Base-by-base conservation (phyloP, 139 green algal species). In the Picochlorum costavermella region DNA sequence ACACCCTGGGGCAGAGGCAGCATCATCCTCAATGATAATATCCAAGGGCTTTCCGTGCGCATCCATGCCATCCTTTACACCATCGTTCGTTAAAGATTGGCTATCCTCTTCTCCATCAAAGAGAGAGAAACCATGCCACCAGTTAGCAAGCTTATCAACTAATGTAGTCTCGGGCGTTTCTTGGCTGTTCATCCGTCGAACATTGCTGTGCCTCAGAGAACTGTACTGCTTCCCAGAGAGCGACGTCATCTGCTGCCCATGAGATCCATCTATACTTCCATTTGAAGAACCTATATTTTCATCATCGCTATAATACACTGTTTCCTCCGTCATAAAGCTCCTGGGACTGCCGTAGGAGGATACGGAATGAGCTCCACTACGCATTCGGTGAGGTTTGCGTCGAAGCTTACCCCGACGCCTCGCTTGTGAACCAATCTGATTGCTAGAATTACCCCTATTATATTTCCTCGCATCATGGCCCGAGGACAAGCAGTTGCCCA, bases 1-100 rank as follows among this genome's bases (percentile, higher is more conserved):
- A 62, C 68, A 75, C 31, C 68, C 68, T 25, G 36, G 17, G 23
- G 33, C 13, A 44, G 13, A 16, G 5, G 28, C 28, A n/a, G 28
- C 17, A 1, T 46, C 46, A 53, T 53, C 46, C 46, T 53, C 46
- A 23, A 53, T 53, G 46, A 53, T 53, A 4, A 40, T 8, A 40
- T 40, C 33, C 33, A 40, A 40, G 33, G 33, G 33, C 3, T 8
- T 40, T 40, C 33, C 33, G 11, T 40, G 33, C 33, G 33, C 33
- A 40, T 40, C 33, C 33, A 40, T 40, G 33, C 33, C 33, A 40
- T 40, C 33, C 33, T 40, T 40, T 6, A 40, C 33, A 40, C 33
- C 33, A 12, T 40, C 33, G 33, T 40, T 40, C 11, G 33, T 12
- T 40, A 40, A 40, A 40, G 33, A 40, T 40, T 40, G 33, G 33